Evolutionary conservation across 2,329 filamentous ascomycete genomes (phyloP), one percentile per base, ranked within the genome.

Genomic region (Dendrostoma leiphaemia): DNA sequence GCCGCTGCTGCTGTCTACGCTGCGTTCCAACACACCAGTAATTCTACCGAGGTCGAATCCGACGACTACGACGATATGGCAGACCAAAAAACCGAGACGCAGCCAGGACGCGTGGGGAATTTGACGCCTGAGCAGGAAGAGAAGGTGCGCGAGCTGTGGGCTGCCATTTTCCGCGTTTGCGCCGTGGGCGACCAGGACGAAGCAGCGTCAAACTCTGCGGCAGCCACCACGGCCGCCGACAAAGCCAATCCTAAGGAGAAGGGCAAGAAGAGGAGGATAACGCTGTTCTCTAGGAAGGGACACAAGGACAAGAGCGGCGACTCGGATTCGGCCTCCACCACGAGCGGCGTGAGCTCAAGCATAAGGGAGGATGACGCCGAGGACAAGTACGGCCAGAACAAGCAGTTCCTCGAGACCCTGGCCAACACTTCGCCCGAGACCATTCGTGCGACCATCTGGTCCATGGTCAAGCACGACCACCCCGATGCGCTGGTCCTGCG

Each of bases 391-490:
- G 92, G 91, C 44, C 89, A 94, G 71, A 89, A 83, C 34, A 94
- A 93, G 71, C 85, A 91, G 47, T 97, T 91, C 71, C 83, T 90
- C 62, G 85, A 93, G 37, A 90, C 91, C 0, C 72, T 99, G 9
- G 86, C 88, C 46, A 90, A 82, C 56, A 82, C 88, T 64, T 81
- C 85, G 1, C 90, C 93, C 0, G 90, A 95, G 64, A 80, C 88
- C 40, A 83, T 99, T 60, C 84, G 91, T 49, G 77, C 80, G 15
- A 86, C 91, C 0, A 89, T 97, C 67, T 97, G 94, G 94, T 82
- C 76, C 61, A 96, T 97, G 91, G 83, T 93, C 55, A 99, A 97
- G 76, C 88, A 94, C 64, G 94, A 99, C 66, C 85, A 97, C 67
- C 94, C 94, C 0, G 94, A 99, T 72, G 88, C 87, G 2, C 76